phyloP scores from a whole-genome alignment of 2,329 filamentous ascomycete genomes.

The Aureobasidium sp. region DNA sequence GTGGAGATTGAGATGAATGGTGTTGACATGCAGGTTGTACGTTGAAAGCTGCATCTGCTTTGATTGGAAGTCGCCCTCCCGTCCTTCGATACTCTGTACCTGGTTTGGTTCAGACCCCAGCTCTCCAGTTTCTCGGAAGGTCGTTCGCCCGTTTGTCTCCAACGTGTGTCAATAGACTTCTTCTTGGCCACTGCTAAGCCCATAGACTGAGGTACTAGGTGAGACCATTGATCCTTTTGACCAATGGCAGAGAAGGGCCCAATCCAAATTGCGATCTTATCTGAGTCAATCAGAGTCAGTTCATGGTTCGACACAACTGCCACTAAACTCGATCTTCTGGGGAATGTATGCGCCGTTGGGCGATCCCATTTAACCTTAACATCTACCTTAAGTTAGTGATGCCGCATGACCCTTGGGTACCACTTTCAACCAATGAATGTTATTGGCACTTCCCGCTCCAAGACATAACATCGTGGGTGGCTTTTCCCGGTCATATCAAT shows the following conservation, averaged over 20 bases:
- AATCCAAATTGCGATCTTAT: background rate
- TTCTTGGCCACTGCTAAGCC: background rate
- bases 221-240: background rate
- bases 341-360: background rate
- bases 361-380: conserved; percentile 10
- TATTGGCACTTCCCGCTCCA: background rate
- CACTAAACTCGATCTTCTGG: background rate
- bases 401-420: background rate
- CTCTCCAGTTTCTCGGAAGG: background rate
- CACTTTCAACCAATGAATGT: background rate
- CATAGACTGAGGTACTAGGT: background rate
- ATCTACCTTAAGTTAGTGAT: conserved; percentile 1
- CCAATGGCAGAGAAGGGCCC: background rate
- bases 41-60: too few species aligned
- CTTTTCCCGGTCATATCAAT: background rate
- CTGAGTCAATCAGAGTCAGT: background rate
- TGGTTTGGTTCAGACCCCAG: background rate
- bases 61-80: too few species aligned
- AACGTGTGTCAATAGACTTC: background rate
- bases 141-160: background rate
- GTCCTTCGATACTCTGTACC: background rate
- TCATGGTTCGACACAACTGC: background rate
- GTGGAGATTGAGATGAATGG: background rate
- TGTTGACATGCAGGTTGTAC: too few species aligned
- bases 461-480: background rate